Conservation (phyloP, 805 yeast species). For the Saccharomyces jurei region DNA sequence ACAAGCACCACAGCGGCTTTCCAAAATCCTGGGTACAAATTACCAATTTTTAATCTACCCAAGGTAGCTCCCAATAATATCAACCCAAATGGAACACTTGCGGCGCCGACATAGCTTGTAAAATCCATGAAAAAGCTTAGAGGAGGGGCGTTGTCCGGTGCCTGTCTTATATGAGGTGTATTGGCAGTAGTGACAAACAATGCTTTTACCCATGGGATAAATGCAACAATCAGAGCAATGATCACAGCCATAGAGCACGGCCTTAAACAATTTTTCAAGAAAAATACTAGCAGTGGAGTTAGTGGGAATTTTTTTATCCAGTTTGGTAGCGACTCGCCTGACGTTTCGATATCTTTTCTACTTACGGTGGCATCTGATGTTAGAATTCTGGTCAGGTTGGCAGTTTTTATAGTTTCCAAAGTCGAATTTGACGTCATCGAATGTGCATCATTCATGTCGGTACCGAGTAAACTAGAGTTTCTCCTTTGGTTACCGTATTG, state of each 20-base stretch:
- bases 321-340: slow-evolving; percentile 24
- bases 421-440: slow-evolving; percentile 2
- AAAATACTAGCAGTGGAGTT: slow-evolving; percentile 25
- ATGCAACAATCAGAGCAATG: slow-evolving; percentile 54
- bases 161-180: slow-evolving; percentile 45
- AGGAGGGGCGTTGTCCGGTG: slow-evolving; percentile 85
- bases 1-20: slow-evolving; percentile 55
- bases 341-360: slow-evolving; percentile 25
- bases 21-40: slow-evolving; percentile 60
- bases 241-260: slow-evolving; percentile 72
- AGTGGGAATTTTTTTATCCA: slow-evolving; percentile 24
- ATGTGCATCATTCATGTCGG: not conserved
- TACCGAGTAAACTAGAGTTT: slow-evolving; percentile 3
- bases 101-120: slow-evolving; percentile 70
- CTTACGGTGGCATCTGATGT: slow-evolving; percentile 30
- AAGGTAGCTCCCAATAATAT: slow-evolving; percentile 82
- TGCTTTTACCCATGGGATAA: slow-evolving; percentile 84
- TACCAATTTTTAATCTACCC: slow-evolving; percentile 57
- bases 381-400: slow-evolving; percentile 26
- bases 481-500: slow-evolving; percentile 26
- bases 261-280: slow-evolving; percentile 48
- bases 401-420: slow-evolving; percentile 13
- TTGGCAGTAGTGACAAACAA: slow-evolving; percentile 50
- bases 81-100: slow-evolving; percentile 86
- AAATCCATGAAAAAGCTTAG: slow-evolving; percentile 83